Percentiles rank a stretch among this genome's conserved stretches.
phyloP scores from a whole-genome alignment of 345 rosid species.

The Aegle marmelos region DNA sequence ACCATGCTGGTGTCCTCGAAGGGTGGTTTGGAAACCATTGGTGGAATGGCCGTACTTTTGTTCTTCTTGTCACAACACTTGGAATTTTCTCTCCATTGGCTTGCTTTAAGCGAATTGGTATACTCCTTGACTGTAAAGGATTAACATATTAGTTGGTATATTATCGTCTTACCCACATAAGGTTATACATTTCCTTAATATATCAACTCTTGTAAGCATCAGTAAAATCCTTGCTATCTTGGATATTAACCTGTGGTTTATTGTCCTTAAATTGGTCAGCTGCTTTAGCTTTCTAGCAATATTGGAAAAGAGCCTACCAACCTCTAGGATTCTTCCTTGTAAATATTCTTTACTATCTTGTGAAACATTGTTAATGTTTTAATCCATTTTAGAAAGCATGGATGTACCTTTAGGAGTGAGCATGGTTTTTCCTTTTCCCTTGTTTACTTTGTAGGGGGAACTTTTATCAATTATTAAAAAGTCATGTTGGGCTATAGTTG shows the following conservation, averaged over 20 bases:
- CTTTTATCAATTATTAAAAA: background rate
- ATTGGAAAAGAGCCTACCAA: background rate
- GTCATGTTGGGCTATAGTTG: background rate
- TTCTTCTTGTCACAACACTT: constrained; percentile 65
- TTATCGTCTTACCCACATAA: background rate
- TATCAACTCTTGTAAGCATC: background rate
- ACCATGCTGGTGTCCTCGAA: constrained; percentile 81
- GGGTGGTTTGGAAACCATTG: constrained; percentile 83
- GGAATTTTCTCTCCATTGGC: constrained; percentile 73
- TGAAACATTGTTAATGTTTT: background rate
- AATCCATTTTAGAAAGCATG: background rate
- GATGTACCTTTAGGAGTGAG: background rate
- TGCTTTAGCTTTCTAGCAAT: background rate
- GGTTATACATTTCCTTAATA: background rate
- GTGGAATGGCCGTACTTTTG: constrained; percentile 69
- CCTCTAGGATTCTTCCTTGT: background rate
- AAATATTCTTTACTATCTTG: background rate
- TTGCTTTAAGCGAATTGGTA: constrained; percentile 79
- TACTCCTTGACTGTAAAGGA: constrained; percentile 5
- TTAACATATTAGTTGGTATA: background rate
- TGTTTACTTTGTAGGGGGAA: background rate
- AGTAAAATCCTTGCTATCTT: background rate
- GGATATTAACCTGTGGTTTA: background rate
- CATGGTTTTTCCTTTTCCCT: background rate
- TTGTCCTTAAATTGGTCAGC: background rate